Conservation (phyloP, 2,329 filamentous ascomycete genomes). For the Paecilomyces fulvus region DNA sequence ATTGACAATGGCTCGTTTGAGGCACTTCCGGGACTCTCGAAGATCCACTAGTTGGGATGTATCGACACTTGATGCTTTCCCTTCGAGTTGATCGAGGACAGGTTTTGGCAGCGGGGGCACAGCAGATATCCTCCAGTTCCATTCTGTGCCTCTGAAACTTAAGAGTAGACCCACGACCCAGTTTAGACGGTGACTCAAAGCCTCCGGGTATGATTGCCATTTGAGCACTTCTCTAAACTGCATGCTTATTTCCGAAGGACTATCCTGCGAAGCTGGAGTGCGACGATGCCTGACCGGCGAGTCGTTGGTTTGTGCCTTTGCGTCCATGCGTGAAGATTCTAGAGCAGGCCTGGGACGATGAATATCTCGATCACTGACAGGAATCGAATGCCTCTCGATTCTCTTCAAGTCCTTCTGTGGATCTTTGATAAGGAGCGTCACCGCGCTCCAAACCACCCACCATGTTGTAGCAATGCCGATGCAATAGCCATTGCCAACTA, state of each 20-base stretch:
- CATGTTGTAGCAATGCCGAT: slow-evolving; percentile 48
- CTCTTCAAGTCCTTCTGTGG: slow-evolving; percentile 47
- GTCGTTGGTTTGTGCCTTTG: not conserved
- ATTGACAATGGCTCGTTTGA: slow-evolving; percentile 37
- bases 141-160: slow-evolving; percentile 52
- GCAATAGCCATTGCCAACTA: slow-evolving; percentile 45
- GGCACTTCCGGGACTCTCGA: slow-evolving; percentile 37
- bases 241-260: not conserved
- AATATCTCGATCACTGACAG: not conserved
- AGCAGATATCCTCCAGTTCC: slow-evolving; percentile 49
- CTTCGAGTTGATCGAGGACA: slow-evolving; percentile 15
- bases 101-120: slow-evolving; percentile 29
- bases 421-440: slow-evolving; percentile 49
- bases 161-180: slow-evolving; percentile 51
- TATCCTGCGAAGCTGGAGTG: not conserved
- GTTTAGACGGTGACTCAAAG: slow-evolving; percentile 46
- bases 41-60: slow-evolving; percentile 7
- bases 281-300: not conserved
- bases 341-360: not conserved
- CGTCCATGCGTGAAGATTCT: not conserved
- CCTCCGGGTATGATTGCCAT: slow-evolving; percentile 48
- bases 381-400: slow-evolving; percentile 37
- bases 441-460: slow-evolving; percentile 45
- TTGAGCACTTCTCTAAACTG: slow-evolving; percentile 21
- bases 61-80: slow-evolving; percentile 3